Conservation (phyloP, 1,284 basidiomycete species). For the Abortiporus biennis region DNA sequence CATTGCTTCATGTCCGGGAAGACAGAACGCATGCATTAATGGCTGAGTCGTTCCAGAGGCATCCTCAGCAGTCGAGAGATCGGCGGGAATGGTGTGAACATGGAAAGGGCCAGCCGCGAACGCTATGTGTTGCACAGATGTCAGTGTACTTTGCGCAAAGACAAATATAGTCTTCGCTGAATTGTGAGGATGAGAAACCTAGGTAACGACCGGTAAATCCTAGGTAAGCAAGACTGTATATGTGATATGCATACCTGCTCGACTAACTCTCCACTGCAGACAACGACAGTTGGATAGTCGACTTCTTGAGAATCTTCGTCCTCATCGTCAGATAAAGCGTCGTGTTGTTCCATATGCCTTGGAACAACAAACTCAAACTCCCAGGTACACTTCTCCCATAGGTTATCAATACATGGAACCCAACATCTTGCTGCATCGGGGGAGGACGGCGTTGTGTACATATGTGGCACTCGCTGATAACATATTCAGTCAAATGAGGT, state of each 20-base stretch:
- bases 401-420: conserved; percentile 94
- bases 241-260: conserved; percentile 65
- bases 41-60: conserved; percentile 68
- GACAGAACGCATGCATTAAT: conserved; percentile 89
- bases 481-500: neutral
- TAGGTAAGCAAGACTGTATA: neutral
- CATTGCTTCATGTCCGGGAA: conserved; percentile 80
- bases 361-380: conserved; percentile 97
- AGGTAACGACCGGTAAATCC: conserved; percentile 7
- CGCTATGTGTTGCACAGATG: conserved; percentile 92
- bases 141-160: conserved; percentile 84
- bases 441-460: conserved; percentile 85
- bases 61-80: conserved; percentile 51
- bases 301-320: conserved; percentile 49
- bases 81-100: conserved; percentile 65
- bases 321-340: conserved; percentile 41
- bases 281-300: conserved; percentile 74
- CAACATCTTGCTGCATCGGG: conserved; percentile 92
- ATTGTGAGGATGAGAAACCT: conserved; percentile 93
- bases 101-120: conserved; percentile 96
- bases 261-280: conserved; percentile 91
- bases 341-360: conserved; percentile 72
- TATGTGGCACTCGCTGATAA: conserved; percentile 82
- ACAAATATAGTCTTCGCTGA: conserved; percentile 94
- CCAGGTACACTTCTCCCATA: conserved; percentile 98